Conservation (phyloP, 176 grass and related monocot genomes). For the Oryza australiensis region DNA sequence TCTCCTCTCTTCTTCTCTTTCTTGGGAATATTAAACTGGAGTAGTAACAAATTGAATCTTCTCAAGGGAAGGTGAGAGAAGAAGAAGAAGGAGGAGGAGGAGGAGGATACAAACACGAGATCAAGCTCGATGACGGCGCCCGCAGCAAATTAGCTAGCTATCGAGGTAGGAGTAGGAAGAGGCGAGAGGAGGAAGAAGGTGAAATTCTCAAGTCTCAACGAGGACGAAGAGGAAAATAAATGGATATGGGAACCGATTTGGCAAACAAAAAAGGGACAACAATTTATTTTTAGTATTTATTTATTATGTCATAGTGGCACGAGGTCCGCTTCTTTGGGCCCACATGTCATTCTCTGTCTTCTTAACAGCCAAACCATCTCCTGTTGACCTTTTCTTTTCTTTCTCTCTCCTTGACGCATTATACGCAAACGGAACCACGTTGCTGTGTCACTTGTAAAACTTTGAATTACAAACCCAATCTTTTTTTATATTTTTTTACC, state of each 20-base stretch:
- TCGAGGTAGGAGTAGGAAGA: neutral
- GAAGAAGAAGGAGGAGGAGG: too few species aligned
- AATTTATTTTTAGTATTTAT: neutral
- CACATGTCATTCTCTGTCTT: neutral
- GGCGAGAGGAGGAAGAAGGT: conserved; percentile 8
- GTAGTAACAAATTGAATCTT: neutral
- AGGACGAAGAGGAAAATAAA: neutral
- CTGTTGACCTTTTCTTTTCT: neutral
- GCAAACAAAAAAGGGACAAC: neutral
- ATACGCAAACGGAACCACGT: neutral
- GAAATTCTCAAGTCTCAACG: neutral
- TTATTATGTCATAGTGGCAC: too few species aligned
- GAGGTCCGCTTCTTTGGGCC: neutral
- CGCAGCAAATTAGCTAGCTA: neutral
- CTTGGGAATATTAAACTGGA: neutral
- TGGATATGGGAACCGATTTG: neutral
- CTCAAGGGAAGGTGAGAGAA: too few species aligned
- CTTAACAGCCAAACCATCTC: too few species aligned
- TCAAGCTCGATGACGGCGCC: neutral
- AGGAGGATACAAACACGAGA: neutral
- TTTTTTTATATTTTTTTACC: too few species aligned
- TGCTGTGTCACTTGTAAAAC: neutral
- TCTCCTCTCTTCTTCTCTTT: neutral
- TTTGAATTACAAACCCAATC: neutral
- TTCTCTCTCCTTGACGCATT: neutral